Base-by-base conservation (phyloP, 192 early-diverging fungal species). In the Chytriomyces confervae region DNA sequence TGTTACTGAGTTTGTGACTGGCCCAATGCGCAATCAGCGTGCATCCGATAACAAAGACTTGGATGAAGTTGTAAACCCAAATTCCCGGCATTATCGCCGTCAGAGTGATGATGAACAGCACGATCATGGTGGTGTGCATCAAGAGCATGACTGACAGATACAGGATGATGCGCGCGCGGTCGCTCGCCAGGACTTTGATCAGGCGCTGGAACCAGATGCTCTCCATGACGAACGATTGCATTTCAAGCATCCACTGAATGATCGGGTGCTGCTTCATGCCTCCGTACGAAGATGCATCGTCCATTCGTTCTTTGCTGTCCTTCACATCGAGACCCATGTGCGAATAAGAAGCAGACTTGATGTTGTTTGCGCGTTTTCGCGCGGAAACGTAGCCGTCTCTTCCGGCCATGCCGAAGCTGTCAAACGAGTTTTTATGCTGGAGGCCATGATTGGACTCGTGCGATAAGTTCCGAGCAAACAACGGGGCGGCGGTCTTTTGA, bases 41-140 rank as follows among this genome's bases (percentile, higher is more conserved):
- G 43, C 10, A n/a, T 5, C 27, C 62, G 23, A 75, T 75, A 0
- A 75, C 73, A 36, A 75, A 75, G 2, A 62, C 48, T 50, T 75
- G 73, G 13, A 75, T 66, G 46, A 75, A 75, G 57, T 75, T 75
- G 62, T 75, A 75, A 0, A 75, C 62, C 61, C 62, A 75, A 5
- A 75, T 75, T 1, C 73, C 73, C 3, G 73, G 73, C 73, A 75
- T 75, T 1, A 75, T 62, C 2, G 18, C 29, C 2, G 20, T 23
- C 11, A 62, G n/a, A 4, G 71, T 43, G 23, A 72, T 13, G 43
- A 72, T 57, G n/a, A 72, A 62, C 43, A 72, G 5, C 10, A 45
- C 24, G 2, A 43, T 44, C 27, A 72, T 11, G 57, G 43, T 45
- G 23, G 71, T 62, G 57, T 72, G 71, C 11, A 62, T 62, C 20